Evolutionary conservation across 306 rosid genomes (phyloP).

Genomic region (Lablab purpureus): DNA sequence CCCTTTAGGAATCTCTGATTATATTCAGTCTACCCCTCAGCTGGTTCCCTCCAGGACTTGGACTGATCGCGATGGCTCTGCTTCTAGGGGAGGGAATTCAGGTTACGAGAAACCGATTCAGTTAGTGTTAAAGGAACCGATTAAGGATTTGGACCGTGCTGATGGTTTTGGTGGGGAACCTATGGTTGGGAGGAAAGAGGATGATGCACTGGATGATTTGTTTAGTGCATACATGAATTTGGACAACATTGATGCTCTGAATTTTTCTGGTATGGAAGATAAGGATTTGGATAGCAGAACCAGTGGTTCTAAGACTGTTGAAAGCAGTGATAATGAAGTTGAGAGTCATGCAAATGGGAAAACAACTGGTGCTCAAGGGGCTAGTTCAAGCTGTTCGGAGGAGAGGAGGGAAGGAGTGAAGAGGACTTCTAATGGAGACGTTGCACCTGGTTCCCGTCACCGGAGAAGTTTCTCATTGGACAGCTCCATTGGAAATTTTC

Average conservation of each 20-base stretch:
- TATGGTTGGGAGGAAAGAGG: constrained; percentile 56
- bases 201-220: constrained; percentile 66
- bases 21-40: constrained; percentile 64
- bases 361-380: constrained; percentile 43
- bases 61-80: constrained; percentile 42
- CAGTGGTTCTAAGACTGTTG: constrained; percentile 72
- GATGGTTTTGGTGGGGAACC: constrained; percentile 47
- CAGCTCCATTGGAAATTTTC: constrained; percentile 71
- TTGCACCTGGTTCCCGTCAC: constrained; percentile 59
- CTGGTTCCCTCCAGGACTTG: constrained; percentile 48
- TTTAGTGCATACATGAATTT: constrained; percentile 74
- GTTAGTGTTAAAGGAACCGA: constrained; percentile 53
- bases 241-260: constrained; percentile 67
- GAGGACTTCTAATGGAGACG: constrained; percentile 68
- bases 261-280: constrained; percentile 67
- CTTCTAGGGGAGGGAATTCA: constrained; percentile 52
- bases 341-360: constrained; percentile 67
- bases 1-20: constrained; percentile 70
- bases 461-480: constrained; percentile 81
- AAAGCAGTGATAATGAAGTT: constrained; percentile 86
- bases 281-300: constrained; percentile 54
- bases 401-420: constrained; percentile 76
- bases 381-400: constrained; percentile 52
- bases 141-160: constrained; percentile 44
- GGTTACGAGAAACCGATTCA: constrained; percentile 61